phyloP scores from a whole-genome alignment of 805 yeast genomes.

The Saccharomycopsis olivae region DNA sequence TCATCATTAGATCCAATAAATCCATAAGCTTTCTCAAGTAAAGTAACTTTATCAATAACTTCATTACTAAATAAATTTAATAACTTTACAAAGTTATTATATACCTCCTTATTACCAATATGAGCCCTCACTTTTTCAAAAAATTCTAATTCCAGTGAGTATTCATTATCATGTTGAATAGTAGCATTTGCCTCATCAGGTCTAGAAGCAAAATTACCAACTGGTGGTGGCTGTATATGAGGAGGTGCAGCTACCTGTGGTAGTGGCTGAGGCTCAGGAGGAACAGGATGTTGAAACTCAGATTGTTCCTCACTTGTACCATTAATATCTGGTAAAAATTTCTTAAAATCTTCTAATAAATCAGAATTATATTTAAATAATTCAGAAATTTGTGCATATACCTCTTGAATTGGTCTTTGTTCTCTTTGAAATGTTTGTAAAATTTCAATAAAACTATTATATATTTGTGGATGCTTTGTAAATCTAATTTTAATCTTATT shows the following conservation, averaged over 20 bases:
- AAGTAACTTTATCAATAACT: conserved; percentile 69
- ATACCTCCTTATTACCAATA: conserved; percentile 79
- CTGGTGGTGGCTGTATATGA: conserved; percentile 26
- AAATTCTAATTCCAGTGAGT: conserved; percentile 78
- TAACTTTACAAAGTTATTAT: conserved; percentile 85
- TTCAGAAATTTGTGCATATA: conserved; percentile 83
- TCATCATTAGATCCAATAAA: conserved; percentile 77
- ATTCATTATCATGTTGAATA: conserved; percentile 40
- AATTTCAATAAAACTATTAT: conserved; percentile 88
- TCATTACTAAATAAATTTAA: conserved; percentile 84
- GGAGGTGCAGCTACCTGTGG: conserved; percentile 89
- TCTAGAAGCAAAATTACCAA: background rate
- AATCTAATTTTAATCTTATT: conserved; percentile 92
- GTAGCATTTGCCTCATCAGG: background rate
- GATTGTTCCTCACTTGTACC: conserved; percentile 14
- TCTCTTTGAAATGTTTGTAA: conserved; percentile 95
- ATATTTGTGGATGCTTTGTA: conserved; percentile 89
- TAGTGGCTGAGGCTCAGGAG: conserved; percentile 23
- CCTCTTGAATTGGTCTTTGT: conserved; percentile 90
- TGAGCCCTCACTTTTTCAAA: conserved; percentile 87
- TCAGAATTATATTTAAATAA: conserved; percentile 92
- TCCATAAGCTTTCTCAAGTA: conserved; percentile 75
- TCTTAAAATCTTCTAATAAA: conserved; percentile 85
- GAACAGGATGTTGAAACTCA: conserved; percentile 23
- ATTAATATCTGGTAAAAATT: conserved; percentile 71